phyloP scores from a whole-genome alignment of 495 filamentous ascomycete species.

The Aspergillus kassunensis region DNA sequence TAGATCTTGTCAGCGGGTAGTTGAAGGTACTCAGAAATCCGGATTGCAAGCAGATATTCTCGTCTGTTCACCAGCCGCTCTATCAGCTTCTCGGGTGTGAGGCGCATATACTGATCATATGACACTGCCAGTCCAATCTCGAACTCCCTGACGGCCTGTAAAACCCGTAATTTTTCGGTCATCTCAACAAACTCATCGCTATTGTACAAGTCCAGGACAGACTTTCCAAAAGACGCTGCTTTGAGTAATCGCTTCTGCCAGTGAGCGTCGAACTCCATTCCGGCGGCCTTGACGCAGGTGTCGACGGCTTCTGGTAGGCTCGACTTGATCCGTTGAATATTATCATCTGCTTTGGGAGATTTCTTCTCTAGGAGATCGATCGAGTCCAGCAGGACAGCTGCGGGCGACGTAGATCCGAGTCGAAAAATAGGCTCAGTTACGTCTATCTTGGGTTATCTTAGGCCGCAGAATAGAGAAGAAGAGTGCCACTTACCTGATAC shows the following conservation, averaged over 20 bases:
- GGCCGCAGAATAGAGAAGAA: not conserved
- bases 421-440: slow-evolving; percentile 85
- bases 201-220: slow-evolving; percentile 91
- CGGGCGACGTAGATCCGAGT: slow-evolving; percentile 78
- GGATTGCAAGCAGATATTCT: slow-evolving; percentile 87
- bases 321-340: slow-evolving; percentile 86
- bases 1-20: slow-evolving; percentile 88
- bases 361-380: slow-evolving; percentile 87
- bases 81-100: slow-evolving; percentile 83
- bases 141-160: slow-evolving; percentile 88
- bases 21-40: slow-evolving; percentile 82
- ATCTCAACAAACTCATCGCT: slow-evolving; percentile 98
- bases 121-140: slow-evolving; percentile 88
- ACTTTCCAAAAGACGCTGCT: slow-evolving; percentile 95
- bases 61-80: slow-evolving; percentile 80
- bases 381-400: slow-evolving; percentile 88
- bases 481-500: slow-evolving; percentile 55
- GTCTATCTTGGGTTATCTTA: slow-evolving; percentile 35
- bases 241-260: slow-evolving; percentile 96
- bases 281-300: slow-evolving; percentile 84
- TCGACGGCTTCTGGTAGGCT: slow-evolving; percentile 89
- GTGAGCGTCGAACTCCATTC: slow-evolving; percentile 80
- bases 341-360: slow-evolving; percentile 95
- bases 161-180: slow-evolving; percentile 88
- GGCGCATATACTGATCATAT: slow-evolving; percentile 83